Evolutionary conservation across 176 grass and related monocot genomes (phyloP).

Genomic region (Cenchrus fungigraminus): DNA sequence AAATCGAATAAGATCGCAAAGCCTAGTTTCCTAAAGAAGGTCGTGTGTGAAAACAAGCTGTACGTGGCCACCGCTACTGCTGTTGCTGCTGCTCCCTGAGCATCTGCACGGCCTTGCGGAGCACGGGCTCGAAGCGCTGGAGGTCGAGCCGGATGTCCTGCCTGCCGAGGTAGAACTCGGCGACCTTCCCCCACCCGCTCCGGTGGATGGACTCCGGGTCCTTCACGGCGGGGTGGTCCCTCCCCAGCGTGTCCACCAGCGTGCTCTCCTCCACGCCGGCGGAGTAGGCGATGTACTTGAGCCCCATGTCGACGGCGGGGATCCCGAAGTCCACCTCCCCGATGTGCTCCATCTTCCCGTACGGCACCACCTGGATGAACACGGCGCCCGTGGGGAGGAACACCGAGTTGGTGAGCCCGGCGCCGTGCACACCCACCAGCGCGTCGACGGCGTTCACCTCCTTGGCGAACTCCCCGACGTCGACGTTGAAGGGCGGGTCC

Average conservation of each 20-base stretch:
- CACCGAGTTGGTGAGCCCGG: slow-evolving; percentile 84
- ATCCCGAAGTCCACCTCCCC: slow-evolving; percentile 67
- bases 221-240: slow-evolving; percentile 67
- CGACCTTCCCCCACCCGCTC: slow-evolving; percentile 68
- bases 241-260: slow-evolving; percentile 63
- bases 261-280: slow-evolving; percentile 83
- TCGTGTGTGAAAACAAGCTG: not conserved
- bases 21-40: not conserved
- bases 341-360: slow-evolving; percentile 83
- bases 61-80: not conserved
- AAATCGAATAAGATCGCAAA: not conserved
- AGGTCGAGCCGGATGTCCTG: slow-evolving; percentile 80
- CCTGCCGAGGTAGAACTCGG: slow-evolving; percentile 73
- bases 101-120: slow-evolving; percentile 63
- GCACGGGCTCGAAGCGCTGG: slow-evolving; percentile 58
- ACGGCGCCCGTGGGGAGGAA: slow-evolving; percentile 75
- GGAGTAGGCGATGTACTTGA: slow-evolving; percentile 78
- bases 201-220: slow-evolving; percentile 68
- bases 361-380: slow-evolving; percentile 80
- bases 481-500: slow-evolving; percentile 70
- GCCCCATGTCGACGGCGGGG: slow-evolving; percentile 71
- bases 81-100: slow-evolving; percentile 37
- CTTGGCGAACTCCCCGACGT: slow-evolving; percentile 70
- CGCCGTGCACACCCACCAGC: slow-evolving; percentile 88
- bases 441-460: slow-evolving; percentile 80